Base-by-base conservation (phyloP, 306 rosid genomes). In the Prinsepia uniflora region DNA sequence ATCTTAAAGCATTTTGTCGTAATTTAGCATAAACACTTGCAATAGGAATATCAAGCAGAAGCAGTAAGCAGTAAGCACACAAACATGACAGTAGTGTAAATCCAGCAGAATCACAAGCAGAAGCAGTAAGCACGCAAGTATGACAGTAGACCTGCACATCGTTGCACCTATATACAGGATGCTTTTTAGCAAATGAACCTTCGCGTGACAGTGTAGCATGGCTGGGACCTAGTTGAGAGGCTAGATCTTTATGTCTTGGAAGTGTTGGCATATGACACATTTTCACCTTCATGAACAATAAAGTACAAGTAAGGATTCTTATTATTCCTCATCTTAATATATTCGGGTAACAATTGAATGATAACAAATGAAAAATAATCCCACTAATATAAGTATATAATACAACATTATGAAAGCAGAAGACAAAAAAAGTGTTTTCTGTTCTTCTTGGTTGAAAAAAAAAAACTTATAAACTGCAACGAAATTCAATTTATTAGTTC, bases 121-220 rank as follows among this genome's bases (percentile, higher is more conserved):
- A 42, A 67, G 22, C 45, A 77, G 8, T 58, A 54, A 62, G 81
- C 53, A 45, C 67, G 64, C 71, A 49, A 76, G 77, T 67, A 73
- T 48, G 68, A 34, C 59, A 55, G 81, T 68, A 68, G 82, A 90
- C 99, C 99, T 94, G 96, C 62, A 78, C 72, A 84, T 94, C 92
- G 75, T 68, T 91, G 91, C 92, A 91, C 88, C 88, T 87, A 85
- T 91, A 86, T 79, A 94, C 84, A 68, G 96, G 99, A 80, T 86
- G 95, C 82, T 70, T 91, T 80, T 70, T 79, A 74, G 96, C 96
- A 64, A 70, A 41, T 62, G 88, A 82, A 73, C 81, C 55, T 79
- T 86, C 86, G 3, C 43, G 56, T 22, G 86, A 62, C 75, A 94
- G 79, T 78, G 39, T 84, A 30, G 95, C 89, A 72, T 94, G 97